A percentile compares a stretch with the other conserved stretches of the same genome.
Conservation (phyloP, 2,329 filamentous ascomycete species). For the Botrytis porri region DNA sequence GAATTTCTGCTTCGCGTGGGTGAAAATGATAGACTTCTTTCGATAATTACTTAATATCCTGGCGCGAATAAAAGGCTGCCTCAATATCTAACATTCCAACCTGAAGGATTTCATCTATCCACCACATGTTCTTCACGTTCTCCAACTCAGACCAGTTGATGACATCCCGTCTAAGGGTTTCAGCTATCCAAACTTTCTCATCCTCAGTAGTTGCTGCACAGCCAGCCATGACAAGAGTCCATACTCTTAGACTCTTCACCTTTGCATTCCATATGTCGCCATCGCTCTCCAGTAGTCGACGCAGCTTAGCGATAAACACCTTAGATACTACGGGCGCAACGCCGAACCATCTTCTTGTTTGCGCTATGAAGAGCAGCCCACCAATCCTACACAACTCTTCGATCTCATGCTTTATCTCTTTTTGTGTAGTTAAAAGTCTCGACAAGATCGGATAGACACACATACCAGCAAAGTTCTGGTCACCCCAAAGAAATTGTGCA, state of each 20-base stretch:
- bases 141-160: not conserved
- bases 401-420: not conserved
- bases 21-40: not conserved
- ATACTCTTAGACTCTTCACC: not conserved
- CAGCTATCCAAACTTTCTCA: not conserved
- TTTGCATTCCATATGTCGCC: not conserved
- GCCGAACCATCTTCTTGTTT: not conserved
- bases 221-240: not conserved
- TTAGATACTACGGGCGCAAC: not conserved
- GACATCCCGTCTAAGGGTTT: not conserved
- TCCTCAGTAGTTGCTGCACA: not conserved
- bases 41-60: not conserved
- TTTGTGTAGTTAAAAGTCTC: not conserved
- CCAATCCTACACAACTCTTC: constrained; percentile 12
- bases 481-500: not conserved
- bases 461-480: constrained; percentile 6
- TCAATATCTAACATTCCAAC: not conserved
- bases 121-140: not conserved
- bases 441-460: constrained; percentile 10
- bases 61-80: not conserved
- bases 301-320: not conserved
- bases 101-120: not conserved
- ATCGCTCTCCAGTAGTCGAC: not conserved
- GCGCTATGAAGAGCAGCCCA: not conserved
- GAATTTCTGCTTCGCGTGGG: accelerated